These are phyloP conservation scores for Leavenworthia alabamica DNA, from an alignment of 345 rosid genomes.

Conservation along the genomic window DNA sequence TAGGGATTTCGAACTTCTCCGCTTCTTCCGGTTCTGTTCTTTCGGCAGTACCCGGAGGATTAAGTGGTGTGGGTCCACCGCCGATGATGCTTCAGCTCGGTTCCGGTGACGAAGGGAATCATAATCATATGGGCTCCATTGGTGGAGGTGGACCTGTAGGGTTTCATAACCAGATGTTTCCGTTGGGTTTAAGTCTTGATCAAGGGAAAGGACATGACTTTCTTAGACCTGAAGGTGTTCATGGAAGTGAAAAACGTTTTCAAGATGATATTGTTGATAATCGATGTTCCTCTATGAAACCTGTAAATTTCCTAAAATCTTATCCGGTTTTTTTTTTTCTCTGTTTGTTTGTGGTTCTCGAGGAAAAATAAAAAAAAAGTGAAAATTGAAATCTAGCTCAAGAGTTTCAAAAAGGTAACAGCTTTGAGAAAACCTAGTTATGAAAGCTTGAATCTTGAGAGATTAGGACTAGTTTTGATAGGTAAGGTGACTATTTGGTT, in stretches of 20 bases:
- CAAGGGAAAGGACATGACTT: conserved; percentile 71
- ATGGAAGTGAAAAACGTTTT: conserved; percentile 66
- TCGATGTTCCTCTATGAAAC: too few relatives aligned
- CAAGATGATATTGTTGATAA: conserved; percentile 63
- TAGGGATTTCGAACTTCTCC: conserved; percentile 62
- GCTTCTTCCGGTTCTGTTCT: conserved; percentile 49
- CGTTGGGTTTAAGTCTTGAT: conserved; percentile 80
- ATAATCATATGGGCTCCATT: conserved; percentile 27
- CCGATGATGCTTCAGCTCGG: conserved; percentile 92
- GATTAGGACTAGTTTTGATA: too few relatives aligned
- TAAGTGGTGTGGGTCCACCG: conserved; percentile 28
- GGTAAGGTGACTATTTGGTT: background rate
- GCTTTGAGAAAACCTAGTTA: background rate
- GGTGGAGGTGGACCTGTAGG: conserved; percentile 37
- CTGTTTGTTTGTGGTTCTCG: conserved; percentile 9
- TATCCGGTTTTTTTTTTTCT: conserved; percentile 2
- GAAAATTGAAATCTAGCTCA: background rate
- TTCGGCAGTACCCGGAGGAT: conserved; percentile 38
- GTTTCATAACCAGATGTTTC: conserved; percentile 69
- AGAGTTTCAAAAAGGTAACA: conserved; percentile 2
- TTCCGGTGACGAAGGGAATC: conserved; percentile 48
- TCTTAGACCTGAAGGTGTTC: conserved; percentile 68
- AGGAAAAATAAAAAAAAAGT: too few relatives aligned
- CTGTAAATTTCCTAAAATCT: conserved; percentile 44
- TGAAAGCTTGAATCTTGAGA: too few relatives aligned